Conservation (phyloP, 1,284 basidiomycete genomes). For the Apiotrichum siamense region DNA sequence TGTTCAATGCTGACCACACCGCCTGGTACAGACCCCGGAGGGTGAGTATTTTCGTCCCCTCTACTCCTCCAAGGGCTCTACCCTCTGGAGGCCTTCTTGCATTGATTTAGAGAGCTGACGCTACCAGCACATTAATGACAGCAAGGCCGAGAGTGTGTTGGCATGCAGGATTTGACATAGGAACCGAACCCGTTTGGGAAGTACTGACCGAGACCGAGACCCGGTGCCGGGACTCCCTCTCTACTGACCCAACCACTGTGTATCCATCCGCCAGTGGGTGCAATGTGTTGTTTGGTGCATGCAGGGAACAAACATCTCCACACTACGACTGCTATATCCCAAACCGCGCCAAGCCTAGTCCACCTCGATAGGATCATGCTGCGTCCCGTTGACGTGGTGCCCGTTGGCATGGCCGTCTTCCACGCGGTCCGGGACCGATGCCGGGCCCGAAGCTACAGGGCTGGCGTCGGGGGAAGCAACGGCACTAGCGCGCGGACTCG, state of each 20-base stretch:
- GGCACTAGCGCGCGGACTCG: too few species aligned
- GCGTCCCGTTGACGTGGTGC: neutral
- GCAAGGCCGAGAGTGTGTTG: constrained; percentile 17
- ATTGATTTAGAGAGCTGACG: constrained; percentile 10
- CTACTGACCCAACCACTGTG: too few species aligned
- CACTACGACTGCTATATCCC: too few species aligned
- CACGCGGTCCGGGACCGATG: too few species aligned
- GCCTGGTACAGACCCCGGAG: constrained; percentile 39
- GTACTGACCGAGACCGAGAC: neutral
- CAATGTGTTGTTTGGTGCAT: too few species aligned
- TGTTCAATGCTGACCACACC: constrained; percentile 11
- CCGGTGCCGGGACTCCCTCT: neutral
- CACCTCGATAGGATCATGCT: neutral
- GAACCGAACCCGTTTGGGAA: neutral
- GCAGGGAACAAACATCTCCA: too few species aligned
- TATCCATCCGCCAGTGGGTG: too few species aligned
- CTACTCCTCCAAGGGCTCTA: neutral
- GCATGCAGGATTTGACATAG: constrained; percentile 24
- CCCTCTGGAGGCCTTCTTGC: too few species aligned
- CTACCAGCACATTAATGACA: constrained; percentile 26
- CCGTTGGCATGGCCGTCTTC: too few species aligned
- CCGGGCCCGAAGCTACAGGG: too few species aligned
- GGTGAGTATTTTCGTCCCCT: constrained; percentile 26
- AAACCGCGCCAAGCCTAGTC: too few species aligned
- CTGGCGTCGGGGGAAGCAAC: too few species aligned